Evolutionary conservation across 495 filamentous ascomycete genomes (phyloP).

Genomic region (Xylaria bambusicola): DNA sequence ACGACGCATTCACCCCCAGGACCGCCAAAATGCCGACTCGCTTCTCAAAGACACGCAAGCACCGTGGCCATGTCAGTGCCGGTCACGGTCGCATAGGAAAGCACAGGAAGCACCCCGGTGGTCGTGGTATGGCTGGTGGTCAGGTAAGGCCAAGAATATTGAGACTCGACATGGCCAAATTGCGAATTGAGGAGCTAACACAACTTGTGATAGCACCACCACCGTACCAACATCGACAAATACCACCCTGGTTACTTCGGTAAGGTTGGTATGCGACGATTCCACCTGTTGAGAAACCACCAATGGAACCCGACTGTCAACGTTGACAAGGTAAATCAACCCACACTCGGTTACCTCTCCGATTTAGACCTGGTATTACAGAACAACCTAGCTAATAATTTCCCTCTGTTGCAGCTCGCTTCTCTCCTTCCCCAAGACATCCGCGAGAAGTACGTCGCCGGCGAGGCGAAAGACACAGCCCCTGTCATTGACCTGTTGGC

Average conservation of each 20-base stretch:
- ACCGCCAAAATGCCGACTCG: constrained; percentile 74
- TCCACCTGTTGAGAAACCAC: constrained; percentile 86
- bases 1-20: constrained; percentile 17
- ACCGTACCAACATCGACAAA: constrained; percentile 91
- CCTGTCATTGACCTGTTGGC: constrained; percentile 91
- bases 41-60: constrained; percentile 79
- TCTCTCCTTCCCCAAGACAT: constrained; percentile 67
- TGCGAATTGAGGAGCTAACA: neutral
- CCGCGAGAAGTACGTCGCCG: constrained; percentile 78
- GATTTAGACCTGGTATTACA: constrained; percentile 9
- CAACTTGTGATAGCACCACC: constrained; percentile 75
- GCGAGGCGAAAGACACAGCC: constrained; percentile 74
- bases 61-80: constrained; percentile 93
- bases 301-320: constrained; percentile 94
- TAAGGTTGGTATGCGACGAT: constrained; percentile 96
- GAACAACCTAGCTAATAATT: neutral
- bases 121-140: constrained; percentile 63
- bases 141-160: constrained; percentile 14
- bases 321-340: constrained; percentile 72
- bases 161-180: neutral
- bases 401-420: neutral
- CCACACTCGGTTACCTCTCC: neutral
- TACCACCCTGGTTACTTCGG: constrained; percentile 75
- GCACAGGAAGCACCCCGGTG: constrained; percentile 93
- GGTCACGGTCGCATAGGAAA: constrained; percentile 92